Evolutionary conservation across 768 basidiomycete genomes (phyloP), one percentile per base, ranked within the genome.

Genomic region (Symmetrospora coprosmae): DNA sequence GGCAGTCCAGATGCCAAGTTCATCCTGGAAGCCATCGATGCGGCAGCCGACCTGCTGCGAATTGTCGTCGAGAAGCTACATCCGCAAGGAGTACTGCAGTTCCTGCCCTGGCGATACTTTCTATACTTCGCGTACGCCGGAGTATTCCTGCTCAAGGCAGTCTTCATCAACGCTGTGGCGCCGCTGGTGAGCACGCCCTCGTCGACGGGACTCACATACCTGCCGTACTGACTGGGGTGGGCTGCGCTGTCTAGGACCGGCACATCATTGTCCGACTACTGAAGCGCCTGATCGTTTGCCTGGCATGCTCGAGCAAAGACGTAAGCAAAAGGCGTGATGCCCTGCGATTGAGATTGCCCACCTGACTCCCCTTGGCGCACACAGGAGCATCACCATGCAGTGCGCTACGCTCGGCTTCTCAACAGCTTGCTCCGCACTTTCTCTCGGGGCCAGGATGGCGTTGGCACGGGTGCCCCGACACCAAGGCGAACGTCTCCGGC

Each of bases 21-120:
- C 50, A 67, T 67, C 40, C 40, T 67, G 33, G 64, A 67, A 49
- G 55, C 60, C 14, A 65, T 67, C 25, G 66, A 66, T 39, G 65
- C 66, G 9, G 66, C 66, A 11, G 48, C 56, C 1, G 65, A 67
- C 48, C 50, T 67, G 3, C 46, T 67, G 34, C 50, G 58, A 19
- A 56, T 67, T 2, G 60, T 58, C 25, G 63, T 61, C 1, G 66
- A 67, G n/a, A 50, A 53, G 1, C 50, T 67, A 2, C 63, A 66
- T 41, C 66, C 66, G 4, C 65, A 65, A 27, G 66, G 66, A 7
- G 64, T 65, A 16, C 61, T 67, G 2, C 63, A 62, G 17, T 67
- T 45, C 48, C 50, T 67, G 9, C 66, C 63, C 0, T 61, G 56
- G 33, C 48, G 65, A 1, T 59, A 66, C 23, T 62, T 60, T 39